Evolutionary conservation across 805 yeast species (phyloP).

Genomic region (Kazachstania kunashirensis): DNA sequence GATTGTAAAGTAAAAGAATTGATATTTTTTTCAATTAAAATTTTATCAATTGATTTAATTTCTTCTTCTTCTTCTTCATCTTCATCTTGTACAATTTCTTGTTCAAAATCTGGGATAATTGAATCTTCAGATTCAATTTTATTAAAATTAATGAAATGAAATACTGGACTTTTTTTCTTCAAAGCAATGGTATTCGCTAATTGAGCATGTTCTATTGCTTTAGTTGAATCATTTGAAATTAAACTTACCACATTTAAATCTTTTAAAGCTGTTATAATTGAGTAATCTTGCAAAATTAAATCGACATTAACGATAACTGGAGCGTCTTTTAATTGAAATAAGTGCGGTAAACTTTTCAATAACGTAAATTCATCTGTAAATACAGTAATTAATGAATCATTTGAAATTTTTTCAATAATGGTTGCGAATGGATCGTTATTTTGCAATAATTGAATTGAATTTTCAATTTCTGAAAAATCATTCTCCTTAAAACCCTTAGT

Average conservation of each 20-base stretch:
- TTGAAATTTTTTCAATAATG: slow-evolving; percentile 11
- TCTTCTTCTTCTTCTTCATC: background rate
- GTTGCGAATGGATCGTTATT: slow-evolving; percentile 27
- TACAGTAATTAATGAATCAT: slow-evolving; percentile 34
- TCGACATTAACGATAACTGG: slow-evolving; percentile 55
- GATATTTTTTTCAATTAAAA: background rate
- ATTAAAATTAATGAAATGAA: slow-evolving; percentile 50
- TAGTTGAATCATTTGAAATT: slow-evolving; percentile 53
- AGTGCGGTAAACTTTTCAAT: slow-evolving; percentile 50
- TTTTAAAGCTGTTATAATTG: slow-evolving; percentile 60
- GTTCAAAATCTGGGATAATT: background rate
- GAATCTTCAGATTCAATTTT: background rate
- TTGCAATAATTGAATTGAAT: slow-evolving; percentile 17
- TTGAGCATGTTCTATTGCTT: slow-evolving; percentile 44
- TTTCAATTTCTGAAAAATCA: background rate
- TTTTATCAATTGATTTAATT: background rate
- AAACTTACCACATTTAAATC: slow-evolving; percentile 57
- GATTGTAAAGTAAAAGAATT: background rate
- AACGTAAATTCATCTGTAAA: slow-evolving; percentile 45
- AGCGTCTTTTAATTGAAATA: slow-evolving; percentile 33
- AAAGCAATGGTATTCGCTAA: slow-evolving; percentile 51
- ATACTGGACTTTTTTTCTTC: slow-evolving; percentile 43
- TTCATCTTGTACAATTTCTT: background rate
- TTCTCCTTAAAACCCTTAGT: slow-evolving; percentile 5
- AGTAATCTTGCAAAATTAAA: slow-evolving; percentile 52